Evolutionary conservation across 768 basidiomycete species (phyloP).

Genomic region (Rhodotorula diobovata): DNA sequence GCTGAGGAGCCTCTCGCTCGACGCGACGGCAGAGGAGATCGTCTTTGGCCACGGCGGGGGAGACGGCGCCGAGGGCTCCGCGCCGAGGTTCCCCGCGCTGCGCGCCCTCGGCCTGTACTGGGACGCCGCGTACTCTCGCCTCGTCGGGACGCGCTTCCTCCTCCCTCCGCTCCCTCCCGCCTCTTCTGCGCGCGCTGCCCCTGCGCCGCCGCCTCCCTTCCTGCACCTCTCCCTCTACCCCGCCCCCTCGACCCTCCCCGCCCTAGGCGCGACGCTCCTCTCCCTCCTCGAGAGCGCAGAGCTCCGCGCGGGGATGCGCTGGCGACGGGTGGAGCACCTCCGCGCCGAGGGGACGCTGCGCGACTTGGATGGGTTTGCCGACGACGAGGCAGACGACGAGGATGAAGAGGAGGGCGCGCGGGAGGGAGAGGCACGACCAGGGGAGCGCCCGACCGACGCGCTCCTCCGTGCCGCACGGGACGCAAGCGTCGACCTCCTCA

Average conservation of each 20-base stretch:
- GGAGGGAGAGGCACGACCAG: neutral
- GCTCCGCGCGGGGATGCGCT: neutral
- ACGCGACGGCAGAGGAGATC: neutral
- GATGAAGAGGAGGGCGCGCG: neutral
- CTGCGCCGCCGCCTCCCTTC: neutral
- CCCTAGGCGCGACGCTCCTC: neutral
- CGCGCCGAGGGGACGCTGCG: conserved; percentile 3
- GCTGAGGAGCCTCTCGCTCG: conserved; percentile 10
- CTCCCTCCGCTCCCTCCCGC: neutral
- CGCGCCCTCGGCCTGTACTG: conserved; percentile 11
- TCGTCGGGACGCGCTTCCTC: conserved; percentile 2
- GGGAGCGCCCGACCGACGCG: neutral
- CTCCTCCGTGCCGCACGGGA: neutral
- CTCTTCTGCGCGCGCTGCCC: too few species aligned
- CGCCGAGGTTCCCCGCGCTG: neutral
- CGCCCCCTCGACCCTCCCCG: neutral
- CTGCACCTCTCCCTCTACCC: conserved; percentile 25
- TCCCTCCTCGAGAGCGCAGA: neutral
- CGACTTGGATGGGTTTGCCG: neutral
- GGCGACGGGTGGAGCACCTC: conserved; percentile 1
- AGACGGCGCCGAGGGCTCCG: neutral
- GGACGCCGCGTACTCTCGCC: conserved; percentile 10
- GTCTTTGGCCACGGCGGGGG: neutral
- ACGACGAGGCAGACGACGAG: neutral
- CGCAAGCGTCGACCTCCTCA: neutral